These are phyloP conservation scores for Endocladia muricata DNA, from an alignment of 31 red algal species.

Conservation along the genomic window DNA sequence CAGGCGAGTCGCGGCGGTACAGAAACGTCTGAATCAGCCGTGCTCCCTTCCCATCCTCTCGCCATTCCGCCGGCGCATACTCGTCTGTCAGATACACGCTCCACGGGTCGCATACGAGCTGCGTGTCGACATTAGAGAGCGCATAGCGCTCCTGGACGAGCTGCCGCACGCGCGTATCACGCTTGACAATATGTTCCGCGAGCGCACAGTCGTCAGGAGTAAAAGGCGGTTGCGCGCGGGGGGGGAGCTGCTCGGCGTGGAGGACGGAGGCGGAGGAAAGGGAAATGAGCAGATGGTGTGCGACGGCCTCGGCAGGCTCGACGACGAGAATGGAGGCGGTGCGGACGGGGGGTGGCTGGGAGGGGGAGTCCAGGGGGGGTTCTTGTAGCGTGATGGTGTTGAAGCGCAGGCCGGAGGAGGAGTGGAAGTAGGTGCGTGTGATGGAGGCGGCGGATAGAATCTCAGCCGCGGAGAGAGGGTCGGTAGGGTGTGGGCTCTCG, in stretches of 20 bases:
- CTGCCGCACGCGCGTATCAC: not conserved
- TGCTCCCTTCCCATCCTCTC: not conserved
- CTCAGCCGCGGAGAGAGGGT: not conserved
- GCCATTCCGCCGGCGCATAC: not conserved
- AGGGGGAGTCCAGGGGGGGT: not conserved
- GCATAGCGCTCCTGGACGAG: not conserved
- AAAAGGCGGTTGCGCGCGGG: not conserved
- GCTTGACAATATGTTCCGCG: conserved; percentile 18
- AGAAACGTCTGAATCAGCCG: conserved; percentile 56
- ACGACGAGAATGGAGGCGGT: not conserved
- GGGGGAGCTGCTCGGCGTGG: not conserved
- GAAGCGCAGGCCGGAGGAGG: not conserved
- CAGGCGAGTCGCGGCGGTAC: conserved; percentile 13
- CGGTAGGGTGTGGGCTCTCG: not conserved
- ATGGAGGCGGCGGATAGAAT: not conserved
- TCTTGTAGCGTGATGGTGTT: not conserved
- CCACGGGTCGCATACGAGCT: conserved; percentile 24
- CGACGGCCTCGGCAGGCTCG: not conserved
- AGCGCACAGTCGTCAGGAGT: conserved; percentile 15
- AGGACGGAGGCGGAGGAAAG: not conserved
- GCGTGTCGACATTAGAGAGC: not conserved
- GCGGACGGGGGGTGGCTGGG: too few relatives aligned
- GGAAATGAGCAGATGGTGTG: not conserved
- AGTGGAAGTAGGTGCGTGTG: not conserved
- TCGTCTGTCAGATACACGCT: conserved; percentile 21